phyloP scores from a whole-genome alignment of 768 basidiomycete species.

The Rhodocollybia butyracea region DNA sequence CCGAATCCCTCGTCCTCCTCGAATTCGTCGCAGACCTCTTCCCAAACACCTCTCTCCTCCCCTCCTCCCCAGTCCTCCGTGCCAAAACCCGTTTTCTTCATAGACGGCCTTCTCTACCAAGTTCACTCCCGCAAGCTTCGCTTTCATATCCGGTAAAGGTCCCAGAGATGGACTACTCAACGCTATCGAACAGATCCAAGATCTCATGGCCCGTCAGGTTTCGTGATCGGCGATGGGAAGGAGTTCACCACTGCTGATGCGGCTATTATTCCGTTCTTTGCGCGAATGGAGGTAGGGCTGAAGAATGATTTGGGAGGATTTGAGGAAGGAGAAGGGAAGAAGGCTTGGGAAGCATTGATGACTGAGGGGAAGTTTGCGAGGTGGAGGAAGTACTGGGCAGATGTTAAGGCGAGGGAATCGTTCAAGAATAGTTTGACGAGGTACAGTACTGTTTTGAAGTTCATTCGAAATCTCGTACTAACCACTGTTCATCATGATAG shows the following conservation, averaged over 20 bases:
- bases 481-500: too few relatives aligned
- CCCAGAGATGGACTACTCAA: slow-evolving; percentile 31
- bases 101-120: slow-evolving; percentile 50
- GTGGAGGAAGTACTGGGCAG: slow-evolving; percentile 44
- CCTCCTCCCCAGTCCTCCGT: slow-evolving; percentile 50
- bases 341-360: slow-evolving; percentile 38
- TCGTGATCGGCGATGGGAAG: slow-evolving; percentile 22
- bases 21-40: slow-evolving; percentile 66
- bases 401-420: slow-evolving; percentile 17
- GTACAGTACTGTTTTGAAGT: background rate
- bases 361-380: slow-evolving; percentile 45
- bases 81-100: slow-evolving; percentile 63
- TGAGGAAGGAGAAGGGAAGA: slow-evolving; percentile 43
- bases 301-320: slow-evolving; percentile 52
- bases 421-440: slow-evolving; percentile 8
- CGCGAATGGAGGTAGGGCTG: slow-evolving; percentile 41
- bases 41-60: slow-evolving; percentile 41
- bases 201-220: slow-evolving; percentile 45
- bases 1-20: slow-evolving; percentile 63
- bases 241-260: slow-evolving; percentile 63
- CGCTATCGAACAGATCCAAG: slow-evolving; percentile 47
- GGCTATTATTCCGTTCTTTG: slow-evolving; percentile 58
- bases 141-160: slow-evolving; percentile 34
- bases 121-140: slow-evolving; percentile 35
- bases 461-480: too few relatives aligned